Evolutionary conservation across 2,329 filamentous ascomycete genomes (phyloP).

Genomic region (Zymoseptoria crescenta): DNA sequence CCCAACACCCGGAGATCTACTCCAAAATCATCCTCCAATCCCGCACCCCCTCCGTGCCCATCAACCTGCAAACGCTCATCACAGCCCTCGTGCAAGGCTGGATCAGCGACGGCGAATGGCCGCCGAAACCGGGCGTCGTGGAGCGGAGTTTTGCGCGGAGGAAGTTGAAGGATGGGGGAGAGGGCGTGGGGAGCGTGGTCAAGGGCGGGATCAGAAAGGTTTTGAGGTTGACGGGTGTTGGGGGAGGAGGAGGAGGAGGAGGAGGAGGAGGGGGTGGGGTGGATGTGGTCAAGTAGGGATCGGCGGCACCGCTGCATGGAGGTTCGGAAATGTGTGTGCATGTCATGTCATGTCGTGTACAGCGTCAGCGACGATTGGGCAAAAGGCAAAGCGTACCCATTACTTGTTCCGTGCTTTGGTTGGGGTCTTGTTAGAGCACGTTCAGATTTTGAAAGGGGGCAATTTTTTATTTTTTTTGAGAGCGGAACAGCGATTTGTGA

Average conservation of each 20-base stretch:
- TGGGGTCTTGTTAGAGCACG: too few relatives aligned
- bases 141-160: conserved; percentile 36
- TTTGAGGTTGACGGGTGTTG: conserved; percentile 26
- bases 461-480: too few relatives aligned
- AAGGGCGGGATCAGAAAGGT: conserved; percentile 40
- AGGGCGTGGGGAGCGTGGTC: conserved; percentile 18
- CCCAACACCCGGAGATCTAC: conserved; percentile 75
- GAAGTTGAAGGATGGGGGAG: conserved; percentile 26
- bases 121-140: conserved; percentile 52
- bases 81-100: conserved; percentile 77
- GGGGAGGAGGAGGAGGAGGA: conserved; percentile 1
- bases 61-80: conserved; percentile 77
- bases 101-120: conserved; percentile 93
- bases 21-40: conserved; percentile 76
- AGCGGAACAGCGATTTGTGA: too few relatives aligned
- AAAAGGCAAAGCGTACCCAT: too few relatives aligned
- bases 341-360: too few relatives aligned
- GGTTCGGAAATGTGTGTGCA: not conserved
- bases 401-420: too few relatives aligned
- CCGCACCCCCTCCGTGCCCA: conserved; percentile 75
- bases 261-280: not conserved
- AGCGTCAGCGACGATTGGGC: too few relatives aligned
- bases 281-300: conserved; percentile 1
- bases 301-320: not conserved
- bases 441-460: too few relatives aligned